Conservation (phyloP, 306 rosid species). For the Dryas alaskensis region DNA sequence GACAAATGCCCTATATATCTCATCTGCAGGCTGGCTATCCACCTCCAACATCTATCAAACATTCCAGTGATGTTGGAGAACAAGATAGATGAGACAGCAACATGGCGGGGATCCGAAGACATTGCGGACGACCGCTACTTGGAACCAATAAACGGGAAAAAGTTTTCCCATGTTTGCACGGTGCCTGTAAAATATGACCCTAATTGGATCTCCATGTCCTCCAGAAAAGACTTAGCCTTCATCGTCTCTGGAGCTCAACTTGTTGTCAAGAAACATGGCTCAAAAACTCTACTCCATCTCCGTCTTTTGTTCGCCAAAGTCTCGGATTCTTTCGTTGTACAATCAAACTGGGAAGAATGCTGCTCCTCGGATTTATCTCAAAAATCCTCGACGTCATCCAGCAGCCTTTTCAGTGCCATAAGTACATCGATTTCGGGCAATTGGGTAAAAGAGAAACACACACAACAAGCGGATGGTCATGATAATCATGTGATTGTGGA, state of each 20-base stretch:
- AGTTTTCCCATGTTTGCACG: constrained; percentile 65
- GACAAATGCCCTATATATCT: not conserved
- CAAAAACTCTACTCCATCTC: constrained; percentile 67
- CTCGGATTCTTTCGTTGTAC: constrained; percentile 39
- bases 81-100: constrained; percentile 43
- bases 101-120: constrained; percentile 69
- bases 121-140: constrained; percentile 44
- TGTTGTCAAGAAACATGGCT: constrained; percentile 50
- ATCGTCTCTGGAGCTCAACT: constrained; percentile 92
- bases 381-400: constrained; percentile 25
- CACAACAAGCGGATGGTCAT: constrained; percentile 19
- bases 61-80: constrained; percentile 48
- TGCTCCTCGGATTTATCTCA: constrained; percentile 50
- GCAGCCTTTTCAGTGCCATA: constrained; percentile 56
- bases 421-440: constrained; percentile 57
- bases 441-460: constrained; percentile 23
- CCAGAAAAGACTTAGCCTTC: constrained; percentile 34
- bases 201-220: constrained; percentile 33
- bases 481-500: constrained; percentile 47
- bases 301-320: constrained; percentile 66
- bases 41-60: constrained; percentile 70
- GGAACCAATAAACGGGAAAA: constrained; percentile 59
- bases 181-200: constrained; percentile 65
- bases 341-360: constrained; percentile 56
- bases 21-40: constrained; percentile 65